Base-by-base conservation (phyloP, 2,329 filamentous ascomycete species). In the Colletotrichum liriopes region DNA sequence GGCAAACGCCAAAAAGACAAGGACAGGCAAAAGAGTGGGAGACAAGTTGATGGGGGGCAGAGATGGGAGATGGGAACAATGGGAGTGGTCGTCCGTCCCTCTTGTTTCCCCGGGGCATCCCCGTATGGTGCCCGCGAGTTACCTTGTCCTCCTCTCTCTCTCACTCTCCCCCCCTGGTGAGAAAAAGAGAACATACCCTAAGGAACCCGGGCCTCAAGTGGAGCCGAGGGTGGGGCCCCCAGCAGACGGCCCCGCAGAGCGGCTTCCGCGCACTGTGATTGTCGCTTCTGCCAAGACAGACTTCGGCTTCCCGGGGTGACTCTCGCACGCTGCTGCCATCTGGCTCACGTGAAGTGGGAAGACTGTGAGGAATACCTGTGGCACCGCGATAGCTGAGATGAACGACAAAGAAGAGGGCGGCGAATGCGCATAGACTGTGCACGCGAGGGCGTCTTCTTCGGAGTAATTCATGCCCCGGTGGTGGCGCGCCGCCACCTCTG, bases 201-300 rank as follows among this genome's bases (percentile, higher is more conserved):
- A 39, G 32, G 59, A 68, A 51, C 52, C 63, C 29, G n/a, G 55
- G 6, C 37, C 20, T 49, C 54, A 2, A 11, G 32, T 63, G 67
- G 59, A 59, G 58, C 39, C 35, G 20, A 39, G 5, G 26, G 41
- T 71, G 65, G 51, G 20, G 5, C 6, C 35, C 26, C 39, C 29
- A 60, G 60, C 45, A 54, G 59, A 35, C 70, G 70, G 70, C 70
- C 70, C 70, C 70, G 41, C 70, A 64, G 54, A 55, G 59, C 70
- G 59, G 59, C 65, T 72, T 72, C 70, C 70, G 70, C 70, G 65
- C 65, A 69, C 65, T 69, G 65, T 72, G 70, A 72, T 70, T 69
- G 39, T 64, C 54, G 55, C 35, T 55, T 56, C 18, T 65, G 65
- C 70, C 70, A 70, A 72, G 70, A 35, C 47, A 43, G 37, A 39